Conservation (phyloP, 2,329 filamentous ascomycete genomes). For the Lasiodiplodia sp. region DNA sequence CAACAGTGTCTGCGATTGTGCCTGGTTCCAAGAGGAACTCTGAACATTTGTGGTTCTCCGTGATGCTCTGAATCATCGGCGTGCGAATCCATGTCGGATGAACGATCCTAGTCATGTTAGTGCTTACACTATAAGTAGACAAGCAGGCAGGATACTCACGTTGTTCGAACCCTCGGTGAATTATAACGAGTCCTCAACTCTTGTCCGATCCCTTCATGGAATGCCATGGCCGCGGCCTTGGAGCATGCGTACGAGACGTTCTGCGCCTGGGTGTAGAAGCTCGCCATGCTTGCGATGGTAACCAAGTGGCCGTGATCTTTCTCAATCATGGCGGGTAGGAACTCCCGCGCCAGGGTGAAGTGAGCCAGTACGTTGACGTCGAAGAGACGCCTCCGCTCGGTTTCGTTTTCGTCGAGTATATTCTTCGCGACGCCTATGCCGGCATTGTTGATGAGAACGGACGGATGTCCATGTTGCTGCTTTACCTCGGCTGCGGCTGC, state of each 20-base stretch:
- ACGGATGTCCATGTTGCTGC: slow-evolving; percentile 37
- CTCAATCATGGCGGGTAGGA: slow-evolving; percentile 45
- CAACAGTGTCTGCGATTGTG: slow-evolving; percentile 50
- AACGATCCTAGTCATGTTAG: slow-evolving; percentile 36
- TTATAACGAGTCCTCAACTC: slow-evolving; percentile 50
- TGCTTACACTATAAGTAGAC: neutral
- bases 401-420: slow-evolving; percentile 42
- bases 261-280: slow-evolving; percentile 44
- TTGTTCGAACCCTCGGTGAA: slow-evolving; percentile 32
- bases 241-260: slow-evolving; percentile 62
- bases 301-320: slow-evolving; percentile 61
- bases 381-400: slow-evolving; percentile 44
- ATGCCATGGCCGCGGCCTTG: slow-evolving; percentile 60
- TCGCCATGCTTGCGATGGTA: slow-evolving; percentile 62
- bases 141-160: neutral
- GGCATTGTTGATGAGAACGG: slow-evolving; percentile 47
- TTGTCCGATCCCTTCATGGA: slow-evolving; percentile 58
- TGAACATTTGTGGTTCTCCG: neutral
- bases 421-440: slow-evolving; percentile 41
- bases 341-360: slow-evolving; percentile 43
- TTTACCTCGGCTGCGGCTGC: slow-evolving; percentile 37
- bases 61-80: slow-evolving; percentile 43
- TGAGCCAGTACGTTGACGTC: slow-evolving; percentile 47
- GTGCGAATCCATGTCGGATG: slow-evolving; percentile 53
- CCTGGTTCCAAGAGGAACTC: slow-evolving; percentile 45